phyloP scores from a whole-genome alignment of 2,329 filamentous ascomycete species.

The Stemphylium vesicarium region DNA sequence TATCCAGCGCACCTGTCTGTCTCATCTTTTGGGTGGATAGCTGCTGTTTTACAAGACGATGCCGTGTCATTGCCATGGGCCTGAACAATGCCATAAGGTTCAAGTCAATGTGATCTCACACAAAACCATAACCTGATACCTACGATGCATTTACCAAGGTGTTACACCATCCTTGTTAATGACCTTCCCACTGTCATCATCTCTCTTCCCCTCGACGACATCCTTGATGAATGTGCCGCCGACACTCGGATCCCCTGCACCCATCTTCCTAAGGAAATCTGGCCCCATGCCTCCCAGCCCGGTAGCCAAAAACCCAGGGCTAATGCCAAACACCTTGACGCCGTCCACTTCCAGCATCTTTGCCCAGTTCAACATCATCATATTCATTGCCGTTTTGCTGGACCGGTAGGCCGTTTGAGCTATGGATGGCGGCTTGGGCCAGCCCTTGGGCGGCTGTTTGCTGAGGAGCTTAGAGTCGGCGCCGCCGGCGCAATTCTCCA shows the following conservation, averaged over 20 bases:
- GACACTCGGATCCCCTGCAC: conserved; percentile 46
- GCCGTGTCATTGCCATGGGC: no score
- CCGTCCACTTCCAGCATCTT: conserved; percentile 53
- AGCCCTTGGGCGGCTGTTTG: conserved; percentile 49
- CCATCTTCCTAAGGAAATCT: conserved; percentile 46
- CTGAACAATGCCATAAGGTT: no score
- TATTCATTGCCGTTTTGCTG: conserved; percentile 57
- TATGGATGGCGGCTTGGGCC: conserved; percentile 52
- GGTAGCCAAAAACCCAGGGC: conserved; percentile 57
- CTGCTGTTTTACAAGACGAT: no score
- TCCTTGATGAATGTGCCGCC: conserved; percentile 49
- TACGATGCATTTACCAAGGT: conserved; percentile 41
- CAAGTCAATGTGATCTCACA: neutral
- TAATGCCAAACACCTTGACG: conserved; percentile 56
- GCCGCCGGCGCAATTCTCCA: conserved; percentile 41
- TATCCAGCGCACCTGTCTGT: no score
- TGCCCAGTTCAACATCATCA: conserved; percentile 58
- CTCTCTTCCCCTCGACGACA: conserved; percentile 50
- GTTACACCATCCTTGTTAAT: conserved; percentile 46
- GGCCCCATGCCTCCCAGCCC: conserved; percentile 46
- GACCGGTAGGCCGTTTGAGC: conserved; percentile 49
- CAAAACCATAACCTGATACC: neutral
- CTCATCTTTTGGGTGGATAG: no score
- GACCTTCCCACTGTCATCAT: conserved; percentile 48
- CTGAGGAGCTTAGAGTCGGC: conserved; percentile 29